These are phyloP conservation scores for Globisporangium apiculatum DNA, from an alignment of 352 stramenopile genomes.

Conservation along the genomic window DNA sequence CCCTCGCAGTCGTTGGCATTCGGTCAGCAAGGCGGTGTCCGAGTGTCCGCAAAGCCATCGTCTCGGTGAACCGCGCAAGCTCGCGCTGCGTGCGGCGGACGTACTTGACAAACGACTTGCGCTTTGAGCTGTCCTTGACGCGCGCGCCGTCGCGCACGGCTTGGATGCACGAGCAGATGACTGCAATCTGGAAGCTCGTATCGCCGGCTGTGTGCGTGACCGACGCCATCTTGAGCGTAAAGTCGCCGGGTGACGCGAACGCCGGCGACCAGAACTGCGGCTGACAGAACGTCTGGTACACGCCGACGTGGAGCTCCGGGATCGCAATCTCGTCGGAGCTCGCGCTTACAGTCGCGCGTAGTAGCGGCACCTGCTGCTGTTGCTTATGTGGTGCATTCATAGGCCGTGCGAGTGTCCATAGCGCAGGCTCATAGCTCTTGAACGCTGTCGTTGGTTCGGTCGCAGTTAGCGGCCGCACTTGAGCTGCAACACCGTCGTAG, in stretches of 20 bases:
- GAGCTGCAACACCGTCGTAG: constrained; percentile 28
- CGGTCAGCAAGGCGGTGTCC: constrained; percentile 54
- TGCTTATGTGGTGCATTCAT: constrained; percentile 5
- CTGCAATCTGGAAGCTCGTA: constrained; percentile 39
- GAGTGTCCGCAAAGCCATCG: constrained; percentile 54
- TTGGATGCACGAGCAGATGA: constrained; percentile 50
- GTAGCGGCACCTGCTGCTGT: too few relatives aligned
- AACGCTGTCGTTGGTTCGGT: constrained; percentile 1
- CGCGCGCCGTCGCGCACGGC: constrained; percentile 40
- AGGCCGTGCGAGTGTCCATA: constrained; percentile 15
- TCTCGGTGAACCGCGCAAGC: constrained; percentile 41
- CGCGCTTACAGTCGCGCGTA: background rate
- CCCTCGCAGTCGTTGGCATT: constrained; percentile 19
- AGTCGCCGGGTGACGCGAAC: constrained; percentile 69
- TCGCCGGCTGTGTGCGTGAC: constrained; percentile 33
- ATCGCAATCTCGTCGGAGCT: constrained; percentile 51
- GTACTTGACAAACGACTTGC: constrained; percentile 64
- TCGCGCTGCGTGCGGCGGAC: constrained; percentile 48
- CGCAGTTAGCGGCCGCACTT: constrained; percentile 10
- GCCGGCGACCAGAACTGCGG: constrained; percentile 61
- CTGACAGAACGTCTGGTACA: constrained; percentile 62
- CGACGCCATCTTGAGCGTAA: constrained; percentile 62
- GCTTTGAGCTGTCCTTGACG: constrained; percentile 29
- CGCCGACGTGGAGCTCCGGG: constrained; percentile 51
- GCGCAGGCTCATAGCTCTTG: constrained; percentile 8